phyloP scores from a whole-genome alignment of 768 basidiomycete species.

The Glaciozyma antarctica region DNA sequence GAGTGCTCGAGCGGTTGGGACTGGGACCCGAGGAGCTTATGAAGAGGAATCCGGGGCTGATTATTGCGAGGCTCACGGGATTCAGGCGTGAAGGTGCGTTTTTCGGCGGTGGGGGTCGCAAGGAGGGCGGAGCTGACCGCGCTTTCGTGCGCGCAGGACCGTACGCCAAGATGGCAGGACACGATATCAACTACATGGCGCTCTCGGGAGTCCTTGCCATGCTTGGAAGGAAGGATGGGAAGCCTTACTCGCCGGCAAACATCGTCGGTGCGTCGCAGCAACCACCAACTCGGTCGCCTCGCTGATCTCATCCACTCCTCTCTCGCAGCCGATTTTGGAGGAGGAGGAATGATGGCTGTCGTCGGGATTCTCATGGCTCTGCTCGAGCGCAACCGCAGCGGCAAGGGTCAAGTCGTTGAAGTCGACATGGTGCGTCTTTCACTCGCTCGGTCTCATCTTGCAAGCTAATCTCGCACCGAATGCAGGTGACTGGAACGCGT shows the following conservation, averaged over 20 bases:
- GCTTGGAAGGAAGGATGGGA: conserved; percentile 55
- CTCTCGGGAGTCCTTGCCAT: conserved; percentile 62
- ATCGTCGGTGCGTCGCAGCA: conserved; percentile 42
- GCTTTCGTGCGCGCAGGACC: conserved; percentile 44
- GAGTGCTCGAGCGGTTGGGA: conserved; percentile 66
- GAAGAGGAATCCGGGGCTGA: conserved; percentile 53
- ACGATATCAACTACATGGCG: conserved; percentile 77
- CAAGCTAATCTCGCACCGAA: background rate
- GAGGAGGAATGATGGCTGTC: conserved; percentile 64
- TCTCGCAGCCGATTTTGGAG: conserved; percentile 62
- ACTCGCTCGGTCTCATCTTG: background rate
- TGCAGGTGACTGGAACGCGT: conserved; percentile 65
- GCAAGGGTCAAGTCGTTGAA: conserved; percentile 63
- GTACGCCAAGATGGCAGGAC: conserved; percentile 72
- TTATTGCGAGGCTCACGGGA: conserved; percentile 70
- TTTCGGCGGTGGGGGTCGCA: background rate
- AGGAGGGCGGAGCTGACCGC: background rate
- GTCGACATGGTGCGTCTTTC: conserved; percentile 56
- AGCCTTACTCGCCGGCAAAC: conserved; percentile 64
- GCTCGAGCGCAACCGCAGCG: conserved; percentile 55
- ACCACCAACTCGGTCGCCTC: background rate
- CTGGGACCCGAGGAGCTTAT: conserved; percentile 68
- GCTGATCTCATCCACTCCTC: background rate
- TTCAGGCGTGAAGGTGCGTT: conserved; percentile 37
- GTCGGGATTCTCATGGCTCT: conserved; percentile 66